These are phyloP conservation scores for Glutinoglossum americanum DNA, from an alignment of 495 filamentous ascomycete genomes.

Conservation along the genomic window DNA sequence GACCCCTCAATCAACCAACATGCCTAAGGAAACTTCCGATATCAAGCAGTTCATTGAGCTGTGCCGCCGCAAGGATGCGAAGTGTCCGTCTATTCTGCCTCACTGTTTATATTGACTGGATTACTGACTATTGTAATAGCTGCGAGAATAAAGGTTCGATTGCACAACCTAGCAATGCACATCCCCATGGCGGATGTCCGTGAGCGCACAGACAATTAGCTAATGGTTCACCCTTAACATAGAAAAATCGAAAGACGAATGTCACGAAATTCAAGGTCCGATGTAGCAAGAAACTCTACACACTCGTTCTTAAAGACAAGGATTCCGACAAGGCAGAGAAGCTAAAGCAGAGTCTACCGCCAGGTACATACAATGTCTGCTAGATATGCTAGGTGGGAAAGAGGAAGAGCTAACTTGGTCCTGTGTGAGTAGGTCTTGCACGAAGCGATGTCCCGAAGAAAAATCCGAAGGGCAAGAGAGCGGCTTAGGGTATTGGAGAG, in stretches of 20 bases:
- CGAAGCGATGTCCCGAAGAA: conserved; percentile 51
- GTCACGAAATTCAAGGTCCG: conserved; percentile 99
- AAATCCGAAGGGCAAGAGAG: conserved; percentile 26
- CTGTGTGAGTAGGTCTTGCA: conserved; percentile 33
- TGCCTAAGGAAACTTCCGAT: conserved; percentile 95
- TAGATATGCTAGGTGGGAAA: neutral
- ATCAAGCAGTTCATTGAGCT: conserved; percentile 99
- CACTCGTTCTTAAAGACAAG: conserved; percentile 91
- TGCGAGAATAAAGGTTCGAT: conserved; percentile 4
- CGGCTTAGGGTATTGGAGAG: conserved; percentile 13
- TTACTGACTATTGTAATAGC: neutral
- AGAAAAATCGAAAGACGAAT: conserved; percentile 70
- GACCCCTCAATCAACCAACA: conserved; percentile 23
- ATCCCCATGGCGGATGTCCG: no score
- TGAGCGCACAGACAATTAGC: no score
- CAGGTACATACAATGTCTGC: no score
- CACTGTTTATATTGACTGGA: no score
- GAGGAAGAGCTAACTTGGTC: conserved; percentile 11
- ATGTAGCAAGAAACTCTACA: conserved; percentile 86
- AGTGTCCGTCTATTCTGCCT: conserved; percentile 38
- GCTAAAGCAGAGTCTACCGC: conserved; percentile 96
- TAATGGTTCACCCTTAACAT: no score
- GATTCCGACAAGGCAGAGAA: conserved; percentile 97
- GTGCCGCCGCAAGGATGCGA: conserved; percentile 95
- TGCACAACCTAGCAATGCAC: no score